A percentile compares a stretch with the other conserved stretches of the same genome.
phyloP scores from a whole-genome alignment of 345 rosid genomes.

The Noccaea caerulescens region DNA sequence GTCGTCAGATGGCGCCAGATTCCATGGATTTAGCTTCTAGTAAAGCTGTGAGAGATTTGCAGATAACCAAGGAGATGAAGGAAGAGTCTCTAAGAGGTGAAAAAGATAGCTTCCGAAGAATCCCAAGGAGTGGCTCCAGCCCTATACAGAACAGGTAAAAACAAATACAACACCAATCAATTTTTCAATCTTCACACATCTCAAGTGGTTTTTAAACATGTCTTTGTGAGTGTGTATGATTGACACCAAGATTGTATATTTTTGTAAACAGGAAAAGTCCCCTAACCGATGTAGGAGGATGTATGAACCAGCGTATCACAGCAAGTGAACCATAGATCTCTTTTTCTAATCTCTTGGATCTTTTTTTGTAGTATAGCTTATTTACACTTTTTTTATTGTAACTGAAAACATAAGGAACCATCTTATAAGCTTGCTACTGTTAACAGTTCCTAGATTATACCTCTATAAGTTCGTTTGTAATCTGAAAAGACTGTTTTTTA shows the following conservation, averaged over 20 bases:
- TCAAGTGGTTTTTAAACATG: constrained; percentile 1
- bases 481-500: constrained; percentile 5
- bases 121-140: constrained; percentile 72
- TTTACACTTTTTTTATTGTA: constrained; percentile 30
- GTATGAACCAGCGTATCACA: constrained; percentile 40
- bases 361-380: constrained; percentile 33
- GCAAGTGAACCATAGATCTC: constrained; percentile 25
- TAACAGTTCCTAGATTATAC: constrained; percentile 25
- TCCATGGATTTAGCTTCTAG: constrained; percentile 43
- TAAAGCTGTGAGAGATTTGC: constrained; percentile 45
- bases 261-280: constrained; percentile 48
- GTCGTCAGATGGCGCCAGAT: constrained; percentile 42
- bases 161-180: constrained; percentile 25
- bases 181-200: constrained; percentile 25
- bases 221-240: background rate
- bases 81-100: constrained; percentile 47
- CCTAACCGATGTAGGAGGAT: constrained; percentile 30
- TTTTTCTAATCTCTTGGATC: constrained; percentile 13
- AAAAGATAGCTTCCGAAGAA: constrained; percentile 59
- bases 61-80: constrained; percentile 41
- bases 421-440: constrained; percentile 26
- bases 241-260: constrained; percentile 28
- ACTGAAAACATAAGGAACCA: constrained; percentile 23
- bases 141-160: constrained; percentile 79
- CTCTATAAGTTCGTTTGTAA: constrained; percentile 12